Base-by-base conservation (phyloP, 352 stramenopile genomes). In the Phytophthora hibernalis region DNA sequence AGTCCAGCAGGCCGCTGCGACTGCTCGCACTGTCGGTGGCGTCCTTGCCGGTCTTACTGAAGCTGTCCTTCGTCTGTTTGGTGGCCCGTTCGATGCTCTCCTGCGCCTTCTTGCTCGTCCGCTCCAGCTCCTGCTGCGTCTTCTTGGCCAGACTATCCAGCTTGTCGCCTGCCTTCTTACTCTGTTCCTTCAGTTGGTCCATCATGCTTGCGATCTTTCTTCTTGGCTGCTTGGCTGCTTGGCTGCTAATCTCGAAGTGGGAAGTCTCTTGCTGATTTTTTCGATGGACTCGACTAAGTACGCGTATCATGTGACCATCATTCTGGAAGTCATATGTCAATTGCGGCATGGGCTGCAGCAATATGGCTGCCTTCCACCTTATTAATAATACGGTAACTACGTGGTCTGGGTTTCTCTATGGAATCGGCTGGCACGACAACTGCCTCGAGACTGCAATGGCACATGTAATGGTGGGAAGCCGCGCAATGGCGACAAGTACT, bases 141-240 rank as follows among this genome's bases (percentile, higher is more conserved):
- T 74, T 70, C 48, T 73, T 70, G 21, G 69, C 64, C 16, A 74
- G 44, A 18, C 52, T 52, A 37, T 78, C 66, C 22, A 78, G 66
- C 53, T 67, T 71, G 24, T 78, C 73, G 42, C 61, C 59, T 0
- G 73, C 73, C 62, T 74, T 76, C 61, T 81, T 78, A 26, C 69
- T 72, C 65, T 81, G 68, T 49, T 81, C 65, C 66, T 81, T 81
- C 43, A 81, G 40, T 30, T 81, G 73, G 44, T 81, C 73, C 70
- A 81, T 79, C 71, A 74, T 78, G n/a, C 5, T 43, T 10, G 55
- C n/a, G 58, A 68, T 55, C 58, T 72, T 63, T 49, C 18, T 31
- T n/a, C 45, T 59, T 18, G 13, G 45, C 38, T 55, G 56, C 53
- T 61, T 61, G 37, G 35, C 33, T 61, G 26, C 26, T 31, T 31